Evolutionary conservation across 371 early-diverging fungal genomes (phyloP), one percentile per base, ranked within the genome.

Genomic region (Zychaea mexicana): DNA sequence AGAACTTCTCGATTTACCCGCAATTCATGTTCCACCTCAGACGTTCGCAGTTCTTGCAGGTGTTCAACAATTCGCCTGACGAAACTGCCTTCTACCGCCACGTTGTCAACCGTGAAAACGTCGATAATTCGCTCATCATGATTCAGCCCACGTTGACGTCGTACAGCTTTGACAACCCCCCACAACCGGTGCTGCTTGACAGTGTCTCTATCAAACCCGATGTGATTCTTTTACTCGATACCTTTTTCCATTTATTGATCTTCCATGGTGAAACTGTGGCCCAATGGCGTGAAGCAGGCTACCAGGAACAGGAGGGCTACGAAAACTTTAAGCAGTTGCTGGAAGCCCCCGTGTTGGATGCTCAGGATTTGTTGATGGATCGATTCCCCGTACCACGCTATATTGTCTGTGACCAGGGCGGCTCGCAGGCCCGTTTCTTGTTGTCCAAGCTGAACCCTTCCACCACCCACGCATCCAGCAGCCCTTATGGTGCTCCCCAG

Each of bases 21-120:
- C 99, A 99, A 79, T 99, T 99, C 75, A 99, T 99, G 98, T 99
- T 98, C 90, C 99, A 99, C 71, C 83, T 99, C 65, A 87, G 99
- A 64, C 86, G 99, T 52, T 92, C 92, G 66, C 98, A 99, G 76
- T 98, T 99, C 81, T 84, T 99, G 72, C 99, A 99, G 76, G 98
- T 98, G 19, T 99, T 99, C 77, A 99, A 99, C 72, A 98, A 98
- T 79, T 94, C 95, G 54, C 98, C 98, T 10, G 99, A 99, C 76
- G 99, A 99, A 70, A 97, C 98, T 2, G 96, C 99, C 0, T 99
- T 96, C 76, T 98, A 98, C 77, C 74, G 89, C 27, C 97, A 98
- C 73, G 89, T 94, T 9, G 68, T 99, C 72, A 95, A 94, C 79
- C 90, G 92, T 49, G 99, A 98, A 77, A 96, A 97, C 78, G 93